phyloP scores from a whole-genome alignment of 2,329 filamentous ascomycete genomes.

The Aureobasidium sp. region DNA sequence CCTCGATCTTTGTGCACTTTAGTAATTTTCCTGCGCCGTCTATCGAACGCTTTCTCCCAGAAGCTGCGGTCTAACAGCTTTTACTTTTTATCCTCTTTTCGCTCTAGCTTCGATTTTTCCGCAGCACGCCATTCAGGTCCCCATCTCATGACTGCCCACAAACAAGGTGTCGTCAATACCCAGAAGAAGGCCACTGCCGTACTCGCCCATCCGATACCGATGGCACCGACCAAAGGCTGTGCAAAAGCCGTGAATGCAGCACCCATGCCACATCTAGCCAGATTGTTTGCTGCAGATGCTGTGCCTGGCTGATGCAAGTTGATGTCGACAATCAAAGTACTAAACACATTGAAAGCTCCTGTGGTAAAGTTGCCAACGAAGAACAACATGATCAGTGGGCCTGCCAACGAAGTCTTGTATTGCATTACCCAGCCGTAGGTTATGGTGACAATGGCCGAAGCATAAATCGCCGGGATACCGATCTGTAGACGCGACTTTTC shows the following conservation, averaged over 20 bases:
- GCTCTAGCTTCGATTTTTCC: slow-evolving; percentile 23
- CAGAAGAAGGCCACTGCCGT: slow-evolving; percentile 39
- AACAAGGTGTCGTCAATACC: slow-evolving; percentile 32
- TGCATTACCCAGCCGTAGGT: slow-evolving; percentile 38
- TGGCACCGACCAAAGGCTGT: slow-evolving; percentile 34
- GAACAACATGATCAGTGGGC: slow-evolving; percentile 42
- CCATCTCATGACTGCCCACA: slow-evolving; percentile 33
- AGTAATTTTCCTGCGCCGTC: no score
- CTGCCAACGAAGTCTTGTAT: slow-evolving; percentile 33
- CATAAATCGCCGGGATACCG: slow-evolving; percentile 30
- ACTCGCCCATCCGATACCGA: slow-evolving; percentile 40
- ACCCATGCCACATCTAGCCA: slow-evolving; percentile 31
- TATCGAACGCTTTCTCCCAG: no score
- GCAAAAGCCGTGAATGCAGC: slow-evolving; percentile 33
- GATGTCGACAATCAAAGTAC: slow-evolving; percentile 36
- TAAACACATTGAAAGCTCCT: slow-evolving; percentile 48
- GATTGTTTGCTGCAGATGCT: slow-evolving; percentile 33
- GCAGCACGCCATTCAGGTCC: slow-evolving; percentile 40
- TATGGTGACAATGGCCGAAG: slow-evolving; percentile 29
- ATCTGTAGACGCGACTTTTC: slow-evolving; percentile 40
- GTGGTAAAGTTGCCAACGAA: slow-evolving; percentile 50
- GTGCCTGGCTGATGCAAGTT: slow-evolving; percentile 34
- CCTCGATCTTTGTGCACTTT: no score
- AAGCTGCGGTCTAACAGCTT: no score
- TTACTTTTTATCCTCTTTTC: slow-evolving; percentile 16